These are phyloP conservation scores for Aspergillus incahuasiensis DNA, from an alignment of 495 filamentous ascomycete species.

Conservation along the genomic window DNA sequence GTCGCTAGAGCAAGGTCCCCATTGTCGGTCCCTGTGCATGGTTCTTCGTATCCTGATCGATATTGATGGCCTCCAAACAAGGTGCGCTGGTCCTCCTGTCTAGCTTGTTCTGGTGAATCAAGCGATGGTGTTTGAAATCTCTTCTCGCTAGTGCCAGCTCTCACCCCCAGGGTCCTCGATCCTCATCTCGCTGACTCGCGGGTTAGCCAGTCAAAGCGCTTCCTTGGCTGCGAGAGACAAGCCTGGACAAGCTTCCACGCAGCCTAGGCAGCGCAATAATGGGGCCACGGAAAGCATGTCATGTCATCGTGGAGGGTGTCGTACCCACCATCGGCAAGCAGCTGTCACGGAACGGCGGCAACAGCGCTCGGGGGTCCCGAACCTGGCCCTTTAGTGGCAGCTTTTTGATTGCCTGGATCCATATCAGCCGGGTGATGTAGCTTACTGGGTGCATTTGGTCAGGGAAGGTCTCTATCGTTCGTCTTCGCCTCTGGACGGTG, in stretches of 20 bases:
- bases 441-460: not conserved
- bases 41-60: too few relatives aligned
- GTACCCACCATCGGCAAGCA: not conserved
- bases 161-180: constrained; percentile 1
- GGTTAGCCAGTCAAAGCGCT: not conserved
- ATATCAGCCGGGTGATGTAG: not conserved
- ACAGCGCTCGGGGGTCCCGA: not conserved
- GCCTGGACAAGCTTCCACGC: not conserved
- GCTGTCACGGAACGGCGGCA: not conserved
- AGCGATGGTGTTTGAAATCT: not conserved
- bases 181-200: not conserved
- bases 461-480: not conserved
- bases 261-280: not conserved
- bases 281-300: not conserved
- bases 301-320: not conserved
- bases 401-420: not conserved
- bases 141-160: not conserved
- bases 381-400: too few relatives aligned
- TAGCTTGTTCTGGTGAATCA: not conserved
- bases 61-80: too few relatives aligned
- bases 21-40: too few relatives aligned
- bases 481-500: not conserved
- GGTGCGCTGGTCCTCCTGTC: not conserved
- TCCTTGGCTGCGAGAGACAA: not conserved
- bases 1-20: too few relatives aligned